A percentile compares a stretch with the other conserved stretches of the same genome.
These are phyloP conservation scores for Fusarium setosum DNA, from an alignment of 2,329 filamentous ascomycete genomes.

Conservation along the genomic window DNA sequence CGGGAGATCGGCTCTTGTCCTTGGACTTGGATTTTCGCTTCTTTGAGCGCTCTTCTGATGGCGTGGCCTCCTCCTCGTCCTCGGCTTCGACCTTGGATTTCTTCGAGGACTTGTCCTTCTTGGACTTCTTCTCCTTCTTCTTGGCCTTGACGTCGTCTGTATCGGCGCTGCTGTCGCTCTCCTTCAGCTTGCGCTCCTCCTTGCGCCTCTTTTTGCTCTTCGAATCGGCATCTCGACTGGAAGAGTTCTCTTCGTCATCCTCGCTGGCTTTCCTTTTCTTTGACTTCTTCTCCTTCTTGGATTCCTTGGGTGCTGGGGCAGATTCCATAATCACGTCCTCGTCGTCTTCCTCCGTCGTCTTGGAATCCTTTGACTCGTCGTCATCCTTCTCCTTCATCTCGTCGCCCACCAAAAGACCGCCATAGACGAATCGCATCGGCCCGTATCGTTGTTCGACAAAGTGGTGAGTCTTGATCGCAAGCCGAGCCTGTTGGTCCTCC, in stretches of 20 bases:
- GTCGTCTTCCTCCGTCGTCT: conserved; percentile 25
- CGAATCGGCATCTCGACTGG: conserved; percentile 44
- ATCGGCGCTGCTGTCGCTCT: conserved; percentile 32
- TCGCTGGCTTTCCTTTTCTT: conserved; percentile 63
- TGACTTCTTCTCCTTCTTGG: conserved; percentile 58
- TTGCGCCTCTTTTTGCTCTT: conserved; percentile 52
- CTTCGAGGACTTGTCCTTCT: conserved; percentile 53
- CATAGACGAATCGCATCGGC: conserved; percentile 85
- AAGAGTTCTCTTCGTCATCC: conserved; percentile 44
- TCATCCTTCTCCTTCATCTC: conserved; percentile 58
- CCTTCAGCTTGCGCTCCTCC: conserved; percentile 51
- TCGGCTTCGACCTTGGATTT: conserved; percentile 33
- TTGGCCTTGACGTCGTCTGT: conserved; percentile 36
- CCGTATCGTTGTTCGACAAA: conserved; percentile 84
- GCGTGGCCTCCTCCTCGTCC: conserved; percentile 36
- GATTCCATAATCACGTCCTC: conserved; percentile 38
- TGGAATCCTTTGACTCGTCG: conserved; percentile 18
- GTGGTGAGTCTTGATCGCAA: conserved; percentile 76
- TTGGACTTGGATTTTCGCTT: conserved; percentile 49
- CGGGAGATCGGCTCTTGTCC: conserved; percentile 41
- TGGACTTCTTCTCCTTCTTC: conserved; percentile 53
- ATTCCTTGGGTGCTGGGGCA: conserved; percentile 37
- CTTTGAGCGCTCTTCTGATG: conserved; percentile 45
- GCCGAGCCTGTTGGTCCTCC: conserved; percentile 74
- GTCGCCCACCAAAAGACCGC: conserved; percentile 76